A percentile compares a stretch with the other conserved stretches of the same genome.
Evolutionary conservation across 768 basidiomycete species (phyloP).

Genomic region (Russula foetens): DNA sequence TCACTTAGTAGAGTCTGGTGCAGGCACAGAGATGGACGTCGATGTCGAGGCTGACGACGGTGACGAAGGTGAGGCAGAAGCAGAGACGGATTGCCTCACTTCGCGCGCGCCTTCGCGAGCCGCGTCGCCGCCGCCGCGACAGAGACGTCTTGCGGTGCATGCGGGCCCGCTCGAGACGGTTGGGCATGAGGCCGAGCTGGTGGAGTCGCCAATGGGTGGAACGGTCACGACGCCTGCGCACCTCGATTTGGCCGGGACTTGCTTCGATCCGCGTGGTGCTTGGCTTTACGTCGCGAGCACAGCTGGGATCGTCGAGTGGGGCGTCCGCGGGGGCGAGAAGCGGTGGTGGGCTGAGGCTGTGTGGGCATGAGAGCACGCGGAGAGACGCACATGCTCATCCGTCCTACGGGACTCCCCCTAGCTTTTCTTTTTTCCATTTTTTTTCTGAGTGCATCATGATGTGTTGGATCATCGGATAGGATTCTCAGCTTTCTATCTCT

Average conservation of each 20-base stretch:
- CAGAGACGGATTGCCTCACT: slow-evolving; percentile 44
- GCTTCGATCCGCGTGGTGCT: slow-evolving; percentile 63
- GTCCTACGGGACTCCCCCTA: too few relatives aligned
- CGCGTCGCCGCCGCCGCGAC: slow-evolving; percentile 37
- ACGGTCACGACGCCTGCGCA: slow-evolving; percentile 25
- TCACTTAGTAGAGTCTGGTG: slow-evolving; percentile 18
- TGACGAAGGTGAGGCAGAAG: slow-evolving; percentile 39
- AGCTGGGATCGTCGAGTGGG: slow-evolving; percentile 68
- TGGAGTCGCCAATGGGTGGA: background rate
- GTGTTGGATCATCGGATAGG: background rate
- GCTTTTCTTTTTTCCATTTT: background rate
- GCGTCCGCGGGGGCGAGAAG: slow-evolving; percentile 61
- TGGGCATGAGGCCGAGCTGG: slow-evolving; percentile 1
- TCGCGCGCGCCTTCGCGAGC: slow-evolving; percentile 39
- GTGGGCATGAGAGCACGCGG: slow-evolving; percentile 37
- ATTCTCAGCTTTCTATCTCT: background rate
- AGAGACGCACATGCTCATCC: too few relatives aligned
- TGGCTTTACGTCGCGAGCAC: slow-evolving; percentile 62
- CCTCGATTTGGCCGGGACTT: slow-evolving; percentile 59
- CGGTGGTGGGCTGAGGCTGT: slow-evolving; percentile 56
- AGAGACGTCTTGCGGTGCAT: background rate
- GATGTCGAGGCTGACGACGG: slow-evolving; percentile 28
- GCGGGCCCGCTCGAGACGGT: background rate
- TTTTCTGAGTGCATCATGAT: background rate
- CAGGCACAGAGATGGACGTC: slow-evolving; percentile 22